These are phyloP conservation scores for Cryomyces antarcticus DNA, from an alignment of 495 filamentous ascomycete genomes.

Conservation along the genomic window DNA sequence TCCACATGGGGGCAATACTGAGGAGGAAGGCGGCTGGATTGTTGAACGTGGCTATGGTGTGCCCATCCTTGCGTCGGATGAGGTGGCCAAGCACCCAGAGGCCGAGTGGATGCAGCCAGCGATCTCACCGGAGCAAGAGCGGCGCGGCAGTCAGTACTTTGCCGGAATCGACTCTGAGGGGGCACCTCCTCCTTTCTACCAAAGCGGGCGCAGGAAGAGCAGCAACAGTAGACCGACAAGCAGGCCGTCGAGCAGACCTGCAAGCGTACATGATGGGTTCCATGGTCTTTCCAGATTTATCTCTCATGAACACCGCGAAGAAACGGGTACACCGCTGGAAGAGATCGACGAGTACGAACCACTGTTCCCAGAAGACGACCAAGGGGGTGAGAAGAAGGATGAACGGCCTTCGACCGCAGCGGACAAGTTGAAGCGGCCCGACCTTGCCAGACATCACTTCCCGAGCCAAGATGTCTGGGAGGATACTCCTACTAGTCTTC, in stretches of 20 bases:
- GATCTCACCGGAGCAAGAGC: conserved; percentile 44
- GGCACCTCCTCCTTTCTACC: conserved; percentile 2
- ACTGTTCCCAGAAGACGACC: conserved; percentile 72
- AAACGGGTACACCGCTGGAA: conserved; percentile 51
- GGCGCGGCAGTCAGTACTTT: conserved; percentile 36
- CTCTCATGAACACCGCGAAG: conserved; percentile 32
- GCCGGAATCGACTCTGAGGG: conserved; percentile 21
- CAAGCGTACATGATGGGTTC: conserved; percentile 34
- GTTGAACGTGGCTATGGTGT: conserved; percentile 35
- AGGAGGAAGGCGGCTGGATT: conserved; percentile 26
- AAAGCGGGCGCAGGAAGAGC: conserved; percentile 13
- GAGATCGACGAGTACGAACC: conserved; percentile 91
- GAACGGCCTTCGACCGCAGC: conserved; percentile 32
- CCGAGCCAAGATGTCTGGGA: conserved; percentile 95
- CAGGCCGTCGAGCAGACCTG: conserved; percentile 51
- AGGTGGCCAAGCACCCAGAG: conserved; percentile 58
- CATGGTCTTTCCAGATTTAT: conserved; percentile 27
- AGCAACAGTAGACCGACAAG: conserved; percentile 37
- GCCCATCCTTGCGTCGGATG: conserved; percentile 86
- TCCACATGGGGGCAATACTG: conserved; percentile 24
- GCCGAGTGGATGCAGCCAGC: conserved; percentile 49
- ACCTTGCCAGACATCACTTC: conserved; percentile 48
- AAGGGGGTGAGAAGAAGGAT: conserved; percentile 27
- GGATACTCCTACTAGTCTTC: conserved; percentile 73
- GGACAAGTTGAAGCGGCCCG: conserved; percentile 43